Conservation (phyloP, 805 yeast species). For the Saturnispora ahearnii region DNA sequence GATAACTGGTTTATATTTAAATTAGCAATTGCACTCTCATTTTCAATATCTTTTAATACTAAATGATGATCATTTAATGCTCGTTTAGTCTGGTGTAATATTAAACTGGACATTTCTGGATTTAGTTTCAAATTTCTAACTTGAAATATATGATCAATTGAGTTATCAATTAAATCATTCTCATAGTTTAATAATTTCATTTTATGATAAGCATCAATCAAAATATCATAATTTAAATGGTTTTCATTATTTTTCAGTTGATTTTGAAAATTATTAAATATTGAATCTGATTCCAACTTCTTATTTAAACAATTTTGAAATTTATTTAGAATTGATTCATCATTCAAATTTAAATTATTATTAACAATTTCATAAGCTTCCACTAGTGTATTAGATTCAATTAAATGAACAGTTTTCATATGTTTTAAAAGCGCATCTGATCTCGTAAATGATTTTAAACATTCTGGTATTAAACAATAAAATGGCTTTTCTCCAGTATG, state of each 20-base stretch:
- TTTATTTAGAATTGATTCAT: slow-evolving; percentile 6
- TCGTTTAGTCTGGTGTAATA: slow-evolving; percentile 9
- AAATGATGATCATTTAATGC: slow-evolving; percentile 9
- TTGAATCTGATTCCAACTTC: slow-evolving; percentile 4
- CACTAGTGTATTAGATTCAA: slow-evolving; percentile 24
- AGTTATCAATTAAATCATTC: slow-evolving; percentile 1
- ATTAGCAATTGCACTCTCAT: slow-evolving; percentile 5
- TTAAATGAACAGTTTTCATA: slow-evolving; percentile 50
- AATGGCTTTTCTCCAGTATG: slow-evolving; percentile 65
- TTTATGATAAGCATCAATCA: slow-evolving; percentile 11
- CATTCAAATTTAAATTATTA: background rate
- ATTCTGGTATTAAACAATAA: slow-evolving; percentile 58
- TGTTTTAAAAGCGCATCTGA: slow-evolving; percentile 60
- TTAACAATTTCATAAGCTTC: slow-evolving; percentile 18
- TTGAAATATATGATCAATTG: slow-evolving; percentile 12
- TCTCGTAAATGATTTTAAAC: slow-evolving; percentile 49
- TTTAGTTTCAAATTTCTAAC: slow-evolving; percentile 14
- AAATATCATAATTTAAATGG: slow-evolving; percentile 7
- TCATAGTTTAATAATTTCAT: slow-evolving; percentile 5
- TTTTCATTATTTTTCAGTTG: slow-evolving; percentile 4
- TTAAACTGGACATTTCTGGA: slow-evolving; percentile 6
- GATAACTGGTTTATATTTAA: slow-evolving; percentile 14
- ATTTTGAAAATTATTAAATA: slow-evolving; percentile 3
- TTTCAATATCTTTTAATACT: slow-evolving; percentile 1
- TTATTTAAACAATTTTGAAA: slow-evolving; percentile 6